phyloP scores from a whole-genome alignment of 2,329 filamentous ascomycete species.

The Penicillium capsulatum region DNA sequence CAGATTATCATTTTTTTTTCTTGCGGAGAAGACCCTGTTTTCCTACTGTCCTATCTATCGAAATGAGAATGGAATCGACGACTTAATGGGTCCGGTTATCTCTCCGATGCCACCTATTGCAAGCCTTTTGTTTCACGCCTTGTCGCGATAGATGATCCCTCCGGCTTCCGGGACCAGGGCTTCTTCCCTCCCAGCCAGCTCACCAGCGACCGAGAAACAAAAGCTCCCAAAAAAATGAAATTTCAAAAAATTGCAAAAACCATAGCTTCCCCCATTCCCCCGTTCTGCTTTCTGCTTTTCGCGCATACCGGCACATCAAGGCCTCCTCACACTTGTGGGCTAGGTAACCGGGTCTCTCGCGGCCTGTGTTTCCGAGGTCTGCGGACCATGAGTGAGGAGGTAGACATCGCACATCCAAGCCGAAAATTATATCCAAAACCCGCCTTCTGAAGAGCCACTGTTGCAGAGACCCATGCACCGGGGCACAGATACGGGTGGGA shows the following conservation, averaged over 20 bases:
- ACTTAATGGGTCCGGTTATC: constrained; percentile 24
- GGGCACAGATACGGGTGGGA: constrained; percentile 67
- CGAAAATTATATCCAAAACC: constrained; percentile 30
- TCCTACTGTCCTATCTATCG: constrained; percentile 27
- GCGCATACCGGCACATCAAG: constrained; percentile 41
- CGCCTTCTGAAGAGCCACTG: constrained; percentile 62
- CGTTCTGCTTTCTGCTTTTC: constrained; percentile 2
- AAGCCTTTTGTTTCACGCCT: constrained; percentile 6
- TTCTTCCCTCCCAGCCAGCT: constrained; percentile 4
- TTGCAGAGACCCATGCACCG: constrained; percentile 54
- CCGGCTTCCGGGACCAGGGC: not conserved
- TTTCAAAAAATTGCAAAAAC: constrained; percentile 16
- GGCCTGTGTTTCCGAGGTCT: constrained; percentile 23
- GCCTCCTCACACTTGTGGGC: constrained; percentile 39
- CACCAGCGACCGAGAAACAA: constrained; percentile 11
- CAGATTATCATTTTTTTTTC: constrained; percentile 19
- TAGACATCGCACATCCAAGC: constrained; percentile 38
- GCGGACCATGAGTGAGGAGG: constrained; percentile 42
- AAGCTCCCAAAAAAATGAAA: constrained; percentile 16
- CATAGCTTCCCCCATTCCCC: not conserved
- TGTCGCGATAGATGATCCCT: constrained; percentile 16
- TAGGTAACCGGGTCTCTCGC: constrained; percentile 21
- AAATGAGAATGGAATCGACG: constrained; percentile 29
- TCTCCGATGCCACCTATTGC: constrained; percentile 16
- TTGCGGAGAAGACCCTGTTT: constrained; percentile 21